Percentiles rank a stretch among this genome's conserved stretches.
Conservation (phyloP, 129 eudicot species). For the Chrysanthemum lavandulifolium region DNA sequence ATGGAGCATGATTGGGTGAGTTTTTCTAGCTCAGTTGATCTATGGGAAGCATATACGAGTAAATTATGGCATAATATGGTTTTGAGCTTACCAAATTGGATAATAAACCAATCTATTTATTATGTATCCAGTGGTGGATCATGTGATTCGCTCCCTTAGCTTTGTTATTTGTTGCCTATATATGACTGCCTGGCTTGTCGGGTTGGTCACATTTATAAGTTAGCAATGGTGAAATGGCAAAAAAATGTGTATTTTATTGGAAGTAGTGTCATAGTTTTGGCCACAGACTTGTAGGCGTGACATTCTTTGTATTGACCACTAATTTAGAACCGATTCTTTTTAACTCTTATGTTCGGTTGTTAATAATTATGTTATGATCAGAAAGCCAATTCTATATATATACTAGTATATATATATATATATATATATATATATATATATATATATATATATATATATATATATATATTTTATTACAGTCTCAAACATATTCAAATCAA, state of each 20-base stretch:
- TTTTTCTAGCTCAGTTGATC: constrained; percentile 47
- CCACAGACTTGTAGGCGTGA: too few relatives aligned
- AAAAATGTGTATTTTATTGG: neutral
- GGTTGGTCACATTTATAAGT: neutral
- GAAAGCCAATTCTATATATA: too few relatives aligned
- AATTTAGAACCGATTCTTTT: too few relatives aligned
- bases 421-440: too few relatives aligned
- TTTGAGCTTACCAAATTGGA: constrained; percentile 64
- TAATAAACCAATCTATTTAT: constrained; percentile 49
- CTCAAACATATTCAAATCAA: too few relatives aligned
- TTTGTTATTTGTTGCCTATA: neutral
- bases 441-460: too few relatives aligned
- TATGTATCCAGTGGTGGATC: constrained; percentile 21
- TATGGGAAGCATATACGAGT: constrained; percentile 67
- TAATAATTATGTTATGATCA: too few relatives aligned
- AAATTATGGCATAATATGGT: constrained; percentile 47
- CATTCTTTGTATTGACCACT: too few relatives aligned
- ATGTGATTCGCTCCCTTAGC: neutral
- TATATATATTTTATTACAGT: too few relatives aligned
- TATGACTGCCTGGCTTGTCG: neutral
- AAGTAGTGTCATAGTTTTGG: neutral
- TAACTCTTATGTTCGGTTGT: too few relatives aligned
- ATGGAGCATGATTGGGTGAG: constrained; percentile 38
- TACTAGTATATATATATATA: too few relatives aligned
- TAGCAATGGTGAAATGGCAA: neutral